These are phyloP conservation scores for Backusella morwellensis DNA, from an alignment of 192 early-diverging fungal species.

Conservation along the genomic window DNA sequence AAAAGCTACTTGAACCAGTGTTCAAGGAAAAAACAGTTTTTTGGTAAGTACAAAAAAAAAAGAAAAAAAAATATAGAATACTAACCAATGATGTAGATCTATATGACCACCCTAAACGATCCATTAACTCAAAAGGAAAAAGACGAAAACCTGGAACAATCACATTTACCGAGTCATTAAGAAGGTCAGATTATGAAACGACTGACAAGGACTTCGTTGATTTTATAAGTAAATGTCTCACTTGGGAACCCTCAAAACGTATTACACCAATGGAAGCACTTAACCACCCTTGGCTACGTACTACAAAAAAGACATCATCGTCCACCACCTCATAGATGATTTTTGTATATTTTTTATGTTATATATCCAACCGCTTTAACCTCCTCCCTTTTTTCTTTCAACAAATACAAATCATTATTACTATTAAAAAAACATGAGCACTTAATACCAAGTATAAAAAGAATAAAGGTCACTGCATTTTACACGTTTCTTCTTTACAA, in stretches of 20 bases:
- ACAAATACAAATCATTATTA: not conserved
- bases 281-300: slow-evolving; percentile 76
- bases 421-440: not conserved
- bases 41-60: slow-evolving; percentile 54
- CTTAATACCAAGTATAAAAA: not conserved
- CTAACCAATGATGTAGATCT: slow-evolving; percentile 43
- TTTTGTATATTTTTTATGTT: slow-evolving; percentile 3
- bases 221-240: slow-evolving; percentile 82
- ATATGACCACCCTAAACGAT: slow-evolving; percentile 51
- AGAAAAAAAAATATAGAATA: not conserved
- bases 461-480: not conserved
- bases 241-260: slow-evolving; percentile 90
- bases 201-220: slow-evolving; percentile 81
- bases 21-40: slow-evolving; percentile 80
- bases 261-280: slow-evolving; percentile 86
- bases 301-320: not conserved
- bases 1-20: slow-evolving; percentile 70
- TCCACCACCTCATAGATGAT: not conserved
- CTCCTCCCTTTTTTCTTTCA: not conserved
- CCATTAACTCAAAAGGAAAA: slow-evolving; percentile 89
- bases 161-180: slow-evolving; percentile 71
- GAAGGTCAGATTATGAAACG: slow-evolving; percentile 51
- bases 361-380: not conserved
- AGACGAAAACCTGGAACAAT: slow-evolving; percentile 75
- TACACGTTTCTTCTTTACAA: not conserved